Percentiles rank a stretch among this genome's conserved stretches.
Conservation (phyloP, 306 rosid species). For the Casuarina glauca region DNA sequence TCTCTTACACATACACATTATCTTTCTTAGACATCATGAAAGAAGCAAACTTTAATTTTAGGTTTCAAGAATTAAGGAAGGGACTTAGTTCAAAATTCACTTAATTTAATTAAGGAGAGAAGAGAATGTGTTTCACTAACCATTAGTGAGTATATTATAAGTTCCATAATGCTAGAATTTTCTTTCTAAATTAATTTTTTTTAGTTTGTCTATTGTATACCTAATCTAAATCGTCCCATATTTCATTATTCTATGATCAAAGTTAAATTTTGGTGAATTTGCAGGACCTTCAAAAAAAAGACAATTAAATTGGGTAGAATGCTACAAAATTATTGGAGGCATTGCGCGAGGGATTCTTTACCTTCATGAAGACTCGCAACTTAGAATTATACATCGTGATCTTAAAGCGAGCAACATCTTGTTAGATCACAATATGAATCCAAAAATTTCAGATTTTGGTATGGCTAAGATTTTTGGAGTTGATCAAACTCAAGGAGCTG, state of each 20-base stretch:
- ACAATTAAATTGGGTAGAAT: conserved; percentile 38
- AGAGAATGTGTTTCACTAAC: too few species aligned
- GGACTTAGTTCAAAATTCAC: too few species aligned
- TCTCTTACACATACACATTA: neutral
- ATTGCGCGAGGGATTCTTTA: conserved; percentile 49
- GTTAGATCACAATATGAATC: conserved; percentile 37
- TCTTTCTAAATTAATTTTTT: too few species aligned
- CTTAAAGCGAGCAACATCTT: conserved; percentile 43
- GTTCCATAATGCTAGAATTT: neutral
- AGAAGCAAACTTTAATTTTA: too few species aligned
- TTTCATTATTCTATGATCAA: neutral
- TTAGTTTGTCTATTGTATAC: neutral
- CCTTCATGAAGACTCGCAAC: conserved; percentile 48
- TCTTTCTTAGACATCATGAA: neutral
- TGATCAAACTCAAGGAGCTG: conserved; percentile 33
- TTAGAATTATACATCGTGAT: conserved; percentile 48
- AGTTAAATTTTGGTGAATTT: neutral
- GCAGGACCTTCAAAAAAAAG: conserved; percentile 21
- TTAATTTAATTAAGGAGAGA: too few species aligned
- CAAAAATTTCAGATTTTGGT: conserved; percentile 54
- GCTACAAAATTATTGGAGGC: conserved; percentile 38
- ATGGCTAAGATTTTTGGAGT: conserved; percentile 34
- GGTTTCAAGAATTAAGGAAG: too few species aligned
- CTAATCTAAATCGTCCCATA: neutral
- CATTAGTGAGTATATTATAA: too few species aligned